Evolutionary conservation across 495 filamentous ascomycete species (phyloP), one percentile per base, ranked within the genome.

Genomic region (Hypoxylon fragiforme): DNA sequence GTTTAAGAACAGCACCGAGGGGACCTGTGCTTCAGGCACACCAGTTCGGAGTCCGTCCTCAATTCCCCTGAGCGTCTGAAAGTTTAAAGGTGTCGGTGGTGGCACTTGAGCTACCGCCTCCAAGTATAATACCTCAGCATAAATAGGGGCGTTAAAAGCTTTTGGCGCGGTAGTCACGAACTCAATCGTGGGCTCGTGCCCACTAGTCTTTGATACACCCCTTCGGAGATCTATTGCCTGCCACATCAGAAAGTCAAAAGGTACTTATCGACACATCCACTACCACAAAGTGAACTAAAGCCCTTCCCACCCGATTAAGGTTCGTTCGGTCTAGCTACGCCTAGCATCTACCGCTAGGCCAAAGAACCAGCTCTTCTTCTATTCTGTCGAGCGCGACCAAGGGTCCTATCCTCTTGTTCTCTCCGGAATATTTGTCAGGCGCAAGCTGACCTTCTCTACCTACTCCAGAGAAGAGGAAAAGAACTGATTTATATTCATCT

Each of bases 41-140:
- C 39, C 32, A 36, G 31, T 18, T 50, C 56, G 56, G 56, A 54
- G 50, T 60, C 56, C 56, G 56, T 50, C 40, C 35, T 7, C 20
- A n/a, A 45, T 36, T 44, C 44, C 38, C 34, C 44, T 50, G 44
- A 41, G 34, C 26, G 37, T 28, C n/a, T 45, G 20, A 50, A 60
- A 60, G 35, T 9, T 50, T 50, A 60, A 60, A 39, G 14, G 9
- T 15, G 16, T 7, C 9, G 38, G 19, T 42, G 14, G 30, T 19
- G 22, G 18, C 32, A 50, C 50, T 40, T 26, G 34, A 38, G 50
- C 44, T 37, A 49, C 50, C 39, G 50, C 9, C 45, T 36, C n/a
- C 24, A n/a, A 41, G 18, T 35, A 50, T 13, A 22, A 18, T 4
- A 12, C 12, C 14, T 21, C 18, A 38, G 11, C 48, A 12, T 16